A percentile compares a stretch with the other conserved stretches of the same genome.
phyloP scores from a whole-genome alignment of 1,284 basidiomycete genomes.

The Ceratorhiza oryzae-sativae region DNA sequence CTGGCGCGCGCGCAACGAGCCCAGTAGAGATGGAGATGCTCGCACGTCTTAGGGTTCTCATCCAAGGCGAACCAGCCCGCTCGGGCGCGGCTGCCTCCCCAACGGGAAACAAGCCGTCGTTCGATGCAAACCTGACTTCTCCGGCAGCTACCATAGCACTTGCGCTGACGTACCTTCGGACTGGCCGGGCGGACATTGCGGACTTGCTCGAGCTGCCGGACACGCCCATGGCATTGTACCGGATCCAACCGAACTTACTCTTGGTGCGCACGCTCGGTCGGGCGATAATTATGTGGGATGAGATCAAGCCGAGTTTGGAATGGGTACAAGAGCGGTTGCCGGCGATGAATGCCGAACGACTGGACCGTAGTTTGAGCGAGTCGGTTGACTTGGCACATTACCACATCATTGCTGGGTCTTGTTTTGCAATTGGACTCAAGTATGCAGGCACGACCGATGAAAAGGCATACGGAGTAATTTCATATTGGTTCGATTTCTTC shows the following conservation, averaged over 20 bases:
- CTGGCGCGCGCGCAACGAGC: constrained; percentile 63
- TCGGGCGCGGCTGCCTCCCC: constrained; percentile 30
- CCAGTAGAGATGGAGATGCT: constrained; percentile 78
- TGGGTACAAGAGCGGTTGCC: constrained; percentile 87
- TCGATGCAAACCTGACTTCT: constrained; percentile 87
- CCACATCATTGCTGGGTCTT: constrained; percentile 88
- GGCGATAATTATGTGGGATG: constrained; percentile 88
- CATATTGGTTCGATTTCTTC: constrained; percentile 82
- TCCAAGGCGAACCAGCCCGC: constrained; percentile 66
- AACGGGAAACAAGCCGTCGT: constrained; percentile 52
- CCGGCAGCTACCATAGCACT: constrained; percentile 90
- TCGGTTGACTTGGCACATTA: constrained; percentile 85
- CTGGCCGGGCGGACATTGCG: constrained; percentile 82
- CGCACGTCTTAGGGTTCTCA: constrained; percentile 68
- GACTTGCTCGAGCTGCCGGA: constrained; percentile 85
- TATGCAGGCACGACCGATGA: constrained; percentile 91
- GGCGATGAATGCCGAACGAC: constrained; percentile 60
- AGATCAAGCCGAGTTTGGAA: constrained; percentile 70
- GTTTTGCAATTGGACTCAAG: constrained; percentile 91
- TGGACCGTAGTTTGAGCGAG: constrained; percentile 71
- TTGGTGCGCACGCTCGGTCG: constrained; percentile 81
- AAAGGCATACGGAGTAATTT: constrained; percentile 83
- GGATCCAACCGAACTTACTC: constrained; percentile 87
- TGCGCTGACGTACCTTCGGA: constrained; percentile 91
- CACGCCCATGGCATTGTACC: constrained; percentile 78